Evolutionary conservation across 306 rosid species (phyloP).

Genomic region (Cicer chorassanicum): DNA sequence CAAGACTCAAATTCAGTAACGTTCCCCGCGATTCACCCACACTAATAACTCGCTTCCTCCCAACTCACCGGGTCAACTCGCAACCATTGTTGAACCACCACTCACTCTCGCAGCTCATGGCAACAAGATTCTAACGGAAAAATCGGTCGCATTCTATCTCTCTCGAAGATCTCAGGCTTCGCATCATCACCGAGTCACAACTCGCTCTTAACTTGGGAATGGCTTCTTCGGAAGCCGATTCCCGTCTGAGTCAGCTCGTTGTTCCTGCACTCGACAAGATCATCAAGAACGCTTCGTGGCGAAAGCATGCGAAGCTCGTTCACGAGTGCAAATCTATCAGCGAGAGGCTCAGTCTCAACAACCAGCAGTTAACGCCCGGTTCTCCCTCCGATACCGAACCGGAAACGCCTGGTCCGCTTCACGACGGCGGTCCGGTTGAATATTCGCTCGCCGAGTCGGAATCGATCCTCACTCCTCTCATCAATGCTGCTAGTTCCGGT

Average conservation of each 20-base stretch:
- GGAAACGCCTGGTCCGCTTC: conserved; percentile 84
- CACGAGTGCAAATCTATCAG: conserved; percentile 88
- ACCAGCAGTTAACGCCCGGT: conserved; percentile 42
- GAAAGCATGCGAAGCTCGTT: conserved; percentile 89
- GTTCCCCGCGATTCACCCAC: conserved; percentile 40
- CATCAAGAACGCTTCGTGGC: conserved; percentile 92
- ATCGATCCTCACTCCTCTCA: conserved; percentile 78
- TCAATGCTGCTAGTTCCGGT: conserved; percentile 81
- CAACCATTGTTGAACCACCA: conserved; percentile 39
- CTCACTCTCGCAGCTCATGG: conserved; percentile 43
- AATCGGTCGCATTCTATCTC: conserved; percentile 38
- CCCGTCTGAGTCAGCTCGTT: conserved; percentile 90
- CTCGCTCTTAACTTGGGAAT: conserved; percentile 76
- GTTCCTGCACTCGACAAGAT: conserved; percentile 91
- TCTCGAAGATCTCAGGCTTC: conserved; percentile 45
- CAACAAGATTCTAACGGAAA: conserved; percentile 30
- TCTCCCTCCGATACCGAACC: conserved; percentile 58
- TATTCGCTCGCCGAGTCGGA: conserved; percentile 80
- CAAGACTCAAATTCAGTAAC: conserved; percentile 23
- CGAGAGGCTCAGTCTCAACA: conserved; percentile 59
- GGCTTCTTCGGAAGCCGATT: conserved; percentile 99
- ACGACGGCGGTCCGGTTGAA: conserved; percentile 80
- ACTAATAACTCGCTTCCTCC: conserved; percentile 1
- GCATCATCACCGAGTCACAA: conserved; percentile 49
- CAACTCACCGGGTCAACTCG: conserved; percentile 55